Conservation (phyloP, 352 stramenopile species). For the Phytopythium ostracodes region DNA sequence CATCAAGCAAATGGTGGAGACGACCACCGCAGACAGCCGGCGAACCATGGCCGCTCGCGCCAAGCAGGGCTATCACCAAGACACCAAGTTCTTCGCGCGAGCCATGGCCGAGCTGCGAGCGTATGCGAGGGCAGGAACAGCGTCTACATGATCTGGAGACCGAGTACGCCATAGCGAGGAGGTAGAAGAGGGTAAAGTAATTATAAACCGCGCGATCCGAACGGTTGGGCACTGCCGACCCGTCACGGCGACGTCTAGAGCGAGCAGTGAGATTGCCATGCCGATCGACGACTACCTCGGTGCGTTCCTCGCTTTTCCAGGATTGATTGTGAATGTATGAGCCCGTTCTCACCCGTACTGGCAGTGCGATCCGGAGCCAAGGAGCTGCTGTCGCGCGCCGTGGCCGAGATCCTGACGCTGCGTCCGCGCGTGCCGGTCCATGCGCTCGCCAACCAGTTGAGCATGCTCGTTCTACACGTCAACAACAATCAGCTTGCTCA, state of each 20-base stretch:
- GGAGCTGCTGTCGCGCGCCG: neutral
- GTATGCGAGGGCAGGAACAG: slow-evolving; percentile 14
- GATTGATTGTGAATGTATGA: neutral
- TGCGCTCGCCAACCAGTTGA: slow-evolving; percentile 9
- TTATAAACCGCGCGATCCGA: slow-evolving; percentile 1
- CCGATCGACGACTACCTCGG: slow-evolving; percentile 6
- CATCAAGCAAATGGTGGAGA: slow-evolving; percentile 25
- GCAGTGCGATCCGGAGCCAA: slow-evolving; percentile 5
- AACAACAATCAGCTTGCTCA: neutral
- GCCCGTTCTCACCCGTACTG: neutral
- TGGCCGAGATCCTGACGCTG: slow-evolving; percentile 8
- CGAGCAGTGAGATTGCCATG: neutral
- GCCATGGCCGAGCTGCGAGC: slow-evolving; percentile 35
- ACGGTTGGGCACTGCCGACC: neutral
- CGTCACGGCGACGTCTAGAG: neutral
- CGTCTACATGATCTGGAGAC: slow-evolving; percentile 1
- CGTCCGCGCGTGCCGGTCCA: neutral
- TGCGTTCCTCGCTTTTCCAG: neutral
- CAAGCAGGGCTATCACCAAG: slow-evolving; percentile 38
- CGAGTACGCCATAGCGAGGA: neutral
- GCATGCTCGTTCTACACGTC: neutral
- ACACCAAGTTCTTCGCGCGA: slow-evolving; percentile 46
- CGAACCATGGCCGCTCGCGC: slow-evolving; percentile 23
- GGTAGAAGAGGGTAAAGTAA: neutral
- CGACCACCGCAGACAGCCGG: slow-evolving; percentile 23